Percentiles rank a stretch among this genome's conserved stretches.
These are phyloP conservation scores for Phytophthora idaei DNA, from an alignment of 352 stramenopile genomes.

Conservation along the genomic window DNA sequence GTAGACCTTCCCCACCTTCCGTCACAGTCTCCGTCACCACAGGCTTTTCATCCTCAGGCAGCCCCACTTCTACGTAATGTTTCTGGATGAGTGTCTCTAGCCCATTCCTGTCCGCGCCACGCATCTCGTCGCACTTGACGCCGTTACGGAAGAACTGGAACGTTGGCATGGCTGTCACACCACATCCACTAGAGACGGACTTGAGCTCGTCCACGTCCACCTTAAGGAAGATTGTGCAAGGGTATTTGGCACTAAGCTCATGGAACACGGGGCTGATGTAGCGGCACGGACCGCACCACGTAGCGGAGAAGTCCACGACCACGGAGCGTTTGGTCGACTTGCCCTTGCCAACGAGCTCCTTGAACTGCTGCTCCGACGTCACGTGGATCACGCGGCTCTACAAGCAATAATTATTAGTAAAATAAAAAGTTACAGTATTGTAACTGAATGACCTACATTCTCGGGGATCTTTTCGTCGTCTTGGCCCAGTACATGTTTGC, in stretches of 20 bases:
- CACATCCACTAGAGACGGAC: slow-evolving; percentile 48
- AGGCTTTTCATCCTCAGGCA: slow-evolving; percentile 68
- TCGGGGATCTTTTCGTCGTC: slow-evolving; percentile 54
- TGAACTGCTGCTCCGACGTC: slow-evolving; percentile 70
- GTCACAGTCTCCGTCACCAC: slow-evolving; percentile 8
- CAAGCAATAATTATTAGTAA: background rate
- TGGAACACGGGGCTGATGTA: slow-evolving; percentile 87
- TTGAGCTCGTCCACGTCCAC: slow-evolving; percentile 90
- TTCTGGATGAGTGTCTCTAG: slow-evolving; percentile 74
- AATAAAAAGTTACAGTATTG: background rate
- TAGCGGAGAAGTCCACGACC: slow-evolving; percentile 89
- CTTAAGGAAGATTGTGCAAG: slow-evolving; percentile 87
- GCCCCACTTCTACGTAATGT: slow-evolving; percentile 80
- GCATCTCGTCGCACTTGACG: slow-evolving; percentile 88
- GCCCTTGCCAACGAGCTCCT: slow-evolving; percentile 71
- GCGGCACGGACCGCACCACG: slow-evolving; percentile 90
- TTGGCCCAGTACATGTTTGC: slow-evolving; percentile 62
- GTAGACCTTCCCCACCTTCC: slow-evolving; percentile 35
- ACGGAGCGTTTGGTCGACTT: slow-evolving; percentile 74
- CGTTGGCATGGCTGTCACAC: slow-evolving; percentile 94
- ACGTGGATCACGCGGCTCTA: slow-evolving; percentile 78
- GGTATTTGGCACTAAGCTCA: slow-evolving; percentile 85
- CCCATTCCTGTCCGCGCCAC: slow-evolving; percentile 75
- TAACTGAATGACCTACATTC: slow-evolving; percentile 36
- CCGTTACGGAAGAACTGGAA: slow-evolving; percentile 95